Conservation (phyloP, 2,329 filamentous ascomycete genomes). For the Aspergillus brasiliensis region DNA sequence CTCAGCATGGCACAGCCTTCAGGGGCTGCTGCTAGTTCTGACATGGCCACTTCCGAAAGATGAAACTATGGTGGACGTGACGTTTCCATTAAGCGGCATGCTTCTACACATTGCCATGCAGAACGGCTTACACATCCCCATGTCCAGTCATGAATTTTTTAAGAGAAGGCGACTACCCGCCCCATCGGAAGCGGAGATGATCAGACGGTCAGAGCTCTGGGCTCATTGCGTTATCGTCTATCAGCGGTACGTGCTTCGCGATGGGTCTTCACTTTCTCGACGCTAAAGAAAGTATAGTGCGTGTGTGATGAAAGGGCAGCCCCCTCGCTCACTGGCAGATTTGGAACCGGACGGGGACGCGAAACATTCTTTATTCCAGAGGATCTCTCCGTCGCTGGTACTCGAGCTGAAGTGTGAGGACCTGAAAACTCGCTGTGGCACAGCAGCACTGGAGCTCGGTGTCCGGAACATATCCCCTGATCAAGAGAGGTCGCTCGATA, state of each 20-base stretch:
- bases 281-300: slow-evolving; percentile 27
- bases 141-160: slow-evolving; percentile 47
- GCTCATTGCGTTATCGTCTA: slow-evolving; percentile 44
- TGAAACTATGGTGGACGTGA: slow-evolving; percentile 34
- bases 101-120: slow-evolving; percentile 48
- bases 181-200: slow-evolving; percentile 38
- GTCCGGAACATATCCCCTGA: slow-evolving; percentile 41
- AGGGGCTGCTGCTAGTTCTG: slow-evolving; percentile 41
- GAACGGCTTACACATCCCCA: slow-evolving; percentile 46
- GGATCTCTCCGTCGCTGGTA: slow-evolving; percentile 36
- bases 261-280: too few species aligned
- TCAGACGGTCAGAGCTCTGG: slow-evolving; percentile 43
- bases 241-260: slow-evolving; percentile 33
- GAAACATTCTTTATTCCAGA: slow-evolving; percentile 36
- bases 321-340: slow-evolving; percentile 36
- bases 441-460: slow-evolving; percentile 41
- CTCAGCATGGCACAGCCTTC: slow-evolving; percentile 38
- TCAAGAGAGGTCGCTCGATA: slow-evolving; percentile 42
- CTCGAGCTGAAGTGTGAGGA: slow-evolving; percentile 43
- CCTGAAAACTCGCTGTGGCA: slow-evolving; percentile 38
- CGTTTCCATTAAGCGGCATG: slow-evolving; percentile 40
- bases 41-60: slow-evolving; percentile 46
- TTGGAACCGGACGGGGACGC: slow-evolving; percentile 40
- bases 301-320: slow-evolving; percentile 42
- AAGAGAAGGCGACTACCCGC: slow-evolving; percentile 32